Base-by-base conservation (phyloP, 1,139 yeast species). In the Yamadazyma diospyri region DNA sequence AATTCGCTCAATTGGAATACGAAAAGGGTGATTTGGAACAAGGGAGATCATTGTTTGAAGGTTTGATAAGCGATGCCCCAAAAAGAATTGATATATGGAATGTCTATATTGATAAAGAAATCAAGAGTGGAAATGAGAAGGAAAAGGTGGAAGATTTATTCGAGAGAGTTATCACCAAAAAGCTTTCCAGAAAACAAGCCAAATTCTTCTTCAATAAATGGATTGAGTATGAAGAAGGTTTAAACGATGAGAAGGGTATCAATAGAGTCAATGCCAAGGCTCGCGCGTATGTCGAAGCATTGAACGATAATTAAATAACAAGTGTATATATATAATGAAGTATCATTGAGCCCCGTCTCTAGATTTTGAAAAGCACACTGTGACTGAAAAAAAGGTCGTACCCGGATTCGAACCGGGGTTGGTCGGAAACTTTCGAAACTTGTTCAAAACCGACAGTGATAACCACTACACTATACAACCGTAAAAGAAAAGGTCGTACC, bases 321-420 rank as follows among this genome's bases (percentile, higher is more conserved):
- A 11, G n/a, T 12, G 25, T 23, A 23, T 6, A 18, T 18, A 18
- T 18, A 18, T 14, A 7, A 6, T n/a, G 12, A 23, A 23, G 18
- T 25, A 7, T 14, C 17, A 12, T 5, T 14, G 20, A 14, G 6
- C 11, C 11, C 4, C 13, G 9, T 18, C 16, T 8, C n/a, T 11
- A 26, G 6, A 26, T 10, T 26, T 12, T 11, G 11, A 23, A 23
- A 7, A 26, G 13, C n/a, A n/a, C n/a, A n/a, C n/a, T n/a, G n/a
- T n/a, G n/a, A n/a, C n/a, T n/a, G n/a, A 64, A 67, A 68, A 53
- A 47, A 33, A 80, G 87, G 87, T 80, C 87, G 78, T 78, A 78
- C 87, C 88, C 88, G 88, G 89, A 79, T 79, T 81, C 89, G 88
- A 81, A 81, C 88, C 81, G 88, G 86, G 86, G 89, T 81, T 78